Base-by-base conservation (phyloP, 1,139 yeast species). In the Meyerozyma smithsonii region DNA sequence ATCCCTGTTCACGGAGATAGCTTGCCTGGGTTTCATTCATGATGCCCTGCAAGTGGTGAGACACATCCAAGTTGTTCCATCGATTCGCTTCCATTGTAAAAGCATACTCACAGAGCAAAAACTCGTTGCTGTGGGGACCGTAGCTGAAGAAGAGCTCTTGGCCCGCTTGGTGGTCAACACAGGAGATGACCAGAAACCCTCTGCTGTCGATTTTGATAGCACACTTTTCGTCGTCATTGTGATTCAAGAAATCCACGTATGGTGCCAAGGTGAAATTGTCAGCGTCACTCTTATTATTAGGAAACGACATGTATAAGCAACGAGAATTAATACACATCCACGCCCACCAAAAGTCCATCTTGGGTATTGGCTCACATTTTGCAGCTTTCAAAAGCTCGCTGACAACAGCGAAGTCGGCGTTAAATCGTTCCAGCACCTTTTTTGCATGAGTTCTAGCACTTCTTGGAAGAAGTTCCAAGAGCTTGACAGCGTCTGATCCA, bases 201-300 rank as follows among this genome's bases (percentile, higher is more conserved):
- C 51, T 46, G 4, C 60, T 49, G 50, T 73, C 73, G 17, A 76
- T 69, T 35, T 70, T 68, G 37, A 81, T 58, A 2, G 61, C 59
- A 44, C 87, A 81, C 38, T 73, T 76, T 33, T 77, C 79, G 1
- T 68, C 68, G 25, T 73, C 61, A 8, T 79, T 66, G 59, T 92
- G 97, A 61, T 92, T 92, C 42, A 92, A 65, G 55, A 86, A 85
- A 64, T 92, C 98, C 11, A 90, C 90, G 48, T 69, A 83, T 0
- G 98, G 98, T 0, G 94, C 97, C 78, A 92, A 66, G 1, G 97
- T 87, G 61, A 89, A 82, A 54, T 87, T 84, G 49, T 84, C 89
- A 51, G 72, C 38, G 42, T 62, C 35, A 54, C 61, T 56, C 51
- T 66, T 62, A 36, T 75, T 70, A 38, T 72, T 70, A 0, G 86